A percentile compares a stretch with the other conserved stretches of the same genome.
Evolutionary conservation across 306 rosid genomes (phyloP).

Genomic region (Fragaria vesca): DNA sequence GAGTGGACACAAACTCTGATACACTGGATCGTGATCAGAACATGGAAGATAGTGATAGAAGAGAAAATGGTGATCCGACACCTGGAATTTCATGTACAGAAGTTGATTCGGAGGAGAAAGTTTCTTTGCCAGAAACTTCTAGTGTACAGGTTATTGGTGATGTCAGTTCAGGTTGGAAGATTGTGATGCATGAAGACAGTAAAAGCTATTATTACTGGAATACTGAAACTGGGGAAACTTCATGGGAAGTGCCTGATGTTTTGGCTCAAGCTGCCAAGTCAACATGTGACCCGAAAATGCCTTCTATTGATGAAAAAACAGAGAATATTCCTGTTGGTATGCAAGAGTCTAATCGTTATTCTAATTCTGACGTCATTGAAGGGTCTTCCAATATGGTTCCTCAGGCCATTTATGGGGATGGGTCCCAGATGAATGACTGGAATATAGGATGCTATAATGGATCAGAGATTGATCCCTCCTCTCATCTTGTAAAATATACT

Average conservation of each 20-base stretch:
- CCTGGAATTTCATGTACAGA: conserved; percentile 37
- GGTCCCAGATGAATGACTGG: conserved; percentile 43
- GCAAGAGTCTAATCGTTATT: conserved; percentile 31
- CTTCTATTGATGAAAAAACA: conserved; percentile 30
- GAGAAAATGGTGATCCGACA: conserved; percentile 34
- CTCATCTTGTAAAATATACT: conserved; percentile 45
- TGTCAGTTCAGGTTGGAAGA: conserved; percentile 76
- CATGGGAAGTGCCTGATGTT: conserved; percentile 88
- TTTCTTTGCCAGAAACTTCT: conserved; percentile 35
- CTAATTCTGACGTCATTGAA: conserved; percentile 36
- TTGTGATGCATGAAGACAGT: conserved; percentile 94
- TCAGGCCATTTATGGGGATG: conserved; percentile 35
- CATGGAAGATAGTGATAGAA: conserved; percentile 37
- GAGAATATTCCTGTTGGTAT: conserved; percentile 32
- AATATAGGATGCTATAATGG: conserved; percentile 38
- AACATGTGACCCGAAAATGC: conserved; percentile 30
- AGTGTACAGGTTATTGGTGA: conserved; percentile 47
- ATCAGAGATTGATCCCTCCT: conserved; percentile 45
- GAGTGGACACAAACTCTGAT: conserved; percentile 26
- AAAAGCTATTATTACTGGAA: conserved; percentile 89
- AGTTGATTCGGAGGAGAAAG: conserved; percentile 39
- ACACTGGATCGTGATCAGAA: conserved; percentile 32
- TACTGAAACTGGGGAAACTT: conserved; percentile 87
- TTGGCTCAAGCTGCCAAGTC: conserved; percentile 53
- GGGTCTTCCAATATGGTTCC: conserved; percentile 25